Percentiles rank a stretch among this genome's conserved stretches.
Conservation (phyloP, 345 rosid species). For the Camelina sativa region DNA sequence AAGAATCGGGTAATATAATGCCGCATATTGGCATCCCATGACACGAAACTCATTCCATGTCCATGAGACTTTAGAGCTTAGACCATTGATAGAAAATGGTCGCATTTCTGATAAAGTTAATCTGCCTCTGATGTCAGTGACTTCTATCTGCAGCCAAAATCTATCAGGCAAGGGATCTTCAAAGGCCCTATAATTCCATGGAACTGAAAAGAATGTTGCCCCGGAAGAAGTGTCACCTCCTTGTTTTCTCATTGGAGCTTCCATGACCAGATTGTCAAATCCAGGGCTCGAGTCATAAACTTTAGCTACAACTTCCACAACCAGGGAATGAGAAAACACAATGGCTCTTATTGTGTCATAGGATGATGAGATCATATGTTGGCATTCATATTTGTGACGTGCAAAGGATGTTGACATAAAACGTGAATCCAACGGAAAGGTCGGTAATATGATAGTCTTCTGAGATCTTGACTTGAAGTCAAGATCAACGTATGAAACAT, state of each 20-base stretch:
- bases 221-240: slow-evolving; percentile 54
- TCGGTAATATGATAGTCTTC: slow-evolving; percentile 74
- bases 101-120: slow-evolving; percentile 63
- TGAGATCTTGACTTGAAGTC: slow-evolving; percentile 63
- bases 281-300: slow-evolving; percentile 75
- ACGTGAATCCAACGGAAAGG: slow-evolving; percentile 92
- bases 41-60: slow-evolving; percentile 90
- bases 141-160: slow-evolving; percentile 89
- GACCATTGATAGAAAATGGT: slow-evolving; percentile 83
- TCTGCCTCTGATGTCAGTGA: slow-evolving; percentile 58
- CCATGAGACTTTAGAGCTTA: slow-evolving; percentile 67
- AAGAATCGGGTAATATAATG: slow-evolving; percentile 69
- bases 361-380: slow-evolving; percentile 71
- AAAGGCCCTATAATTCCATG: slow-evolving; percentile 89
- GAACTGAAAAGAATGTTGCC: slow-evolving; percentile 72
- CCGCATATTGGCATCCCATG: slow-evolving; percentile 89
- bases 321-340: slow-evolving; percentile 72
- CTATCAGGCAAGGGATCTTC: slow-evolving; percentile 87
- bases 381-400: slow-evolving; percentile 63
- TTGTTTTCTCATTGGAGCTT: slow-evolving; percentile 67
- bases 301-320: slow-evolving; percentile 71
- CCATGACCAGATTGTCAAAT: slow-evolving; percentile 62
- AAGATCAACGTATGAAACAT: slow-evolving; percentile 78
- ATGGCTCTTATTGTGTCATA: slow-evolving; percentile 82
- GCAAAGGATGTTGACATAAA: slow-evolving; percentile 78